Percentiles rank a stretch among this genome's conserved stretches.
These are phyloP conservation scores for Fragaria nilgerrensis DNA, from an alignment of 306 rosid genomes.

Conservation along the genomic window DNA sequence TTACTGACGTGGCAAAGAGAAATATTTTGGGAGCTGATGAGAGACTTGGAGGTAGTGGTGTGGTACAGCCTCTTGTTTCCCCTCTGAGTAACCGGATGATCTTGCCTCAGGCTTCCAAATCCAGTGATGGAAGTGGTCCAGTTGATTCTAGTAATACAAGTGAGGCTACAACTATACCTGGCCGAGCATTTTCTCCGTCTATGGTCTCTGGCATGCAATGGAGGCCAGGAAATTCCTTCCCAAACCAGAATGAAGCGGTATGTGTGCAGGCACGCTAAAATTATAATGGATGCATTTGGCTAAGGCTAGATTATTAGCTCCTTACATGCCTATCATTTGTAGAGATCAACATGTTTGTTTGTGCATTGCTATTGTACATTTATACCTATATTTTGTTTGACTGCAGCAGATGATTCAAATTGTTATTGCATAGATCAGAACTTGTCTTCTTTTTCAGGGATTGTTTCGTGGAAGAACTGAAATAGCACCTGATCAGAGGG, in stretches of 20 bases:
- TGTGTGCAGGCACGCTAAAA: background rate
- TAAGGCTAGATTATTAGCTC: background rate
- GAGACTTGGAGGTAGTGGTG: conserved; percentile 72
- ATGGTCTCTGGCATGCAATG: conserved; percentile 87
- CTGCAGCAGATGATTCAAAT: background rate
- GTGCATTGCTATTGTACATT: background rate
- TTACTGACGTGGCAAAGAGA: conserved; percentile 72
- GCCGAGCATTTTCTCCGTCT: conserved; percentile 80
- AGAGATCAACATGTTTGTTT: background rate
- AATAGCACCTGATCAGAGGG: conserved; percentile 93
- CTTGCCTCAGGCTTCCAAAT: conserved; percentile 68
- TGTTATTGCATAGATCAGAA: background rate
- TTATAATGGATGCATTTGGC: background rate
- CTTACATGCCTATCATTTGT: background rate
- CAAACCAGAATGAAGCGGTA: conserved; percentile 75
- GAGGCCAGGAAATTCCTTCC: conserved; percentile 94
- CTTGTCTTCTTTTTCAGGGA: conserved; percentile 45
- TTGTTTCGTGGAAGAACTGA: conserved; percentile 94
- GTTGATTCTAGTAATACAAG: conserved; percentile 56
- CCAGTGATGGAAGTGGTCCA: conserved; percentile 61
- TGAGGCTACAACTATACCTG: conserved; percentile 68
- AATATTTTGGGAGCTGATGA: conserved; percentile 79
- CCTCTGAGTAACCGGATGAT: conserved; percentile 62
- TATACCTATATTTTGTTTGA: background rate
- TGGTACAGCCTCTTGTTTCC: conserved; percentile 73